Evolutionary conservation across 2,329 filamentous ascomycete genomes (phyloP).

Genomic region (Trichoderma sp.): DNA sequence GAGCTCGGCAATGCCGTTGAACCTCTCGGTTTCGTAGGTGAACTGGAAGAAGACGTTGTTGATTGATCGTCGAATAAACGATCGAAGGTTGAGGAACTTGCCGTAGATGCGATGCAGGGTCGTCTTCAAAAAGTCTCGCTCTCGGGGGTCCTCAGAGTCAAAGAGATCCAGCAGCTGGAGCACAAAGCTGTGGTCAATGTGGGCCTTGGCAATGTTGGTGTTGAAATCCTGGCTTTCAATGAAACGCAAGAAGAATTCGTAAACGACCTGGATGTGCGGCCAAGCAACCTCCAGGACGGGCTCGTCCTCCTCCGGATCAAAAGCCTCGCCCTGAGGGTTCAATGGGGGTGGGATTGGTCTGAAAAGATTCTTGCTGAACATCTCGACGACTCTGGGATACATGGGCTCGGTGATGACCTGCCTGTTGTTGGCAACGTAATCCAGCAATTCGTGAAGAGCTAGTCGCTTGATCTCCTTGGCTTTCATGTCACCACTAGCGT

Average conservation of each 20-base stretch:
- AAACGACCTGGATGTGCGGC: conserved; percentile 99
- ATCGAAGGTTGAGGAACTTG: conserved; percentile 96
- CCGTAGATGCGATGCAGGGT: conserved; percentile 97
- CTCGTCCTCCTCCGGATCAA: conserved; percentile 97
- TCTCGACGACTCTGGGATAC: conserved; percentile 97
- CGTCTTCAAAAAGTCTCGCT: conserved; percentile 96
- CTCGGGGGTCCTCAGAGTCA: conserved; percentile 94
- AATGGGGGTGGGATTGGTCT: conserved; percentile 94
- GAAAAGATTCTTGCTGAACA: conserved; percentile 99
- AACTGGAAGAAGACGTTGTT: conserved; percentile 99
- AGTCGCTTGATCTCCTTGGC: conserved; percentile 99
- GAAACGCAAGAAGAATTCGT: conserved; percentile 98
- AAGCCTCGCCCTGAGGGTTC: conserved; percentile 96
- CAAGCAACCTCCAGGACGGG: conserved; percentile 96
- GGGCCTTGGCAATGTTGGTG: conserved; percentile 98
- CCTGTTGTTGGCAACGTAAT: conserved; percentile 97
- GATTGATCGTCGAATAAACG: conserved; percentile 96
- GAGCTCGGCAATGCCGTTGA: conserved; percentile 96
- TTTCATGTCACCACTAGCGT: conserved; percentile 97
- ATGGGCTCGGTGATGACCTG: conserved; percentile 98
- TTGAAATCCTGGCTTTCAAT: conserved; percentile 99
- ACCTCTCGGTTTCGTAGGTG: conserved; percentile 96
- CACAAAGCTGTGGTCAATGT: conserved; percentile 97
- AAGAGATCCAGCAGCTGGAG: conserved; percentile 96
- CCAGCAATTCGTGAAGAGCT: conserved; percentile 89